phyloP scores from a whole-genome alignment of 805 yeast genomes.

The Diddensiella transvaalensis region DNA sequence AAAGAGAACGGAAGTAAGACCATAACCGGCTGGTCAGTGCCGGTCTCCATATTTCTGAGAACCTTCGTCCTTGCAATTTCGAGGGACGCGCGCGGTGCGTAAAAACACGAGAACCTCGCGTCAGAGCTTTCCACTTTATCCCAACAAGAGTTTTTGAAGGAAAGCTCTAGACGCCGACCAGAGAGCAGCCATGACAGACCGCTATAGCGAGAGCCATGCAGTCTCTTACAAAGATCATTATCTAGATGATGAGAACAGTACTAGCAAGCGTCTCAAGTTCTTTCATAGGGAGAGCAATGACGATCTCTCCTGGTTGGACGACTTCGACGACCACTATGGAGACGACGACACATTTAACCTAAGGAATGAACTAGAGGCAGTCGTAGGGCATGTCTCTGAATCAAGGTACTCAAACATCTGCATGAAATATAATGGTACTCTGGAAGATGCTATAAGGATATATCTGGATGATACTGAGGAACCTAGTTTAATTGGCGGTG shows the following conservation, averaged over 20 bases:
- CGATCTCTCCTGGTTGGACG: neutral
- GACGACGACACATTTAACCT: neutral
- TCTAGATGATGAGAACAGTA: constrained; percentile 6
- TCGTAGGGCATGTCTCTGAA: neutral
- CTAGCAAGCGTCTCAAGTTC: constrained; percentile 18
- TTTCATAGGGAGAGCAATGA: constrained; percentile 8
- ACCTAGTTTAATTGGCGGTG: too few relatives aligned
- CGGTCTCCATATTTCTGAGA: too few relatives aligned
- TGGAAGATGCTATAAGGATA: neutral
- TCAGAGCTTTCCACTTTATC: too few relatives aligned
- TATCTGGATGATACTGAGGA: neutral
- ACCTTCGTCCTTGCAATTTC: too few relatives aligned
- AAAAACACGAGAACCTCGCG: too few relatives aligned
- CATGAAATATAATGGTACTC: neutral
- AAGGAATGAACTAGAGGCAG: neutral
- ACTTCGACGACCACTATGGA: neutral
- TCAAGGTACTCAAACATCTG: neutral
- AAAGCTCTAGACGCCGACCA: too few relatives aligned
- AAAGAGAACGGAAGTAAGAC: too few relatives aligned
- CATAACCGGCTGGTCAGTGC: too few relatives aligned
- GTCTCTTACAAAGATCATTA: constrained; percentile 6
- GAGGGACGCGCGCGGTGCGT: too few relatives aligned
- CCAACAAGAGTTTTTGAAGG: too few relatives aligned
- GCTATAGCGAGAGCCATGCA: too few relatives aligned
- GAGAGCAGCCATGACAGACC: too few relatives aligned